Conservation (phyloP, 2,329 filamentous ascomycete genomes). For the Aureobasidium sp. region DNA sequence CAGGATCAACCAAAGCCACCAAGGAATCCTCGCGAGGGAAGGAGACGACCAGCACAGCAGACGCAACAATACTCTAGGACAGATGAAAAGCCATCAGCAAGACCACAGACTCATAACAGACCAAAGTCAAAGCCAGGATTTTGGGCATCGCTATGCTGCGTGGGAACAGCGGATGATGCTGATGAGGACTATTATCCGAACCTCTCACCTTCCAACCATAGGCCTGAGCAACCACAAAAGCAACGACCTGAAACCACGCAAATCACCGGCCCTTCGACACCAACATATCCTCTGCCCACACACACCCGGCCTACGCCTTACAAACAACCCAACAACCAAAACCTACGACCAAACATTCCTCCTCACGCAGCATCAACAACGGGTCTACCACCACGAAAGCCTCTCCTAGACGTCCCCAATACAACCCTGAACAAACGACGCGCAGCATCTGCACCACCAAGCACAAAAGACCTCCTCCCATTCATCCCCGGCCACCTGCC, state of each 20-base stretch:
- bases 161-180: conserved; percentile 30
- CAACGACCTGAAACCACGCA: conserved; percentile 10
- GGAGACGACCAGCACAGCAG: background rate
- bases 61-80: background rate
- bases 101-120: background rate
- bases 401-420: conserved; percentile 24
- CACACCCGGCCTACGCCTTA: conserved; percentile 16
- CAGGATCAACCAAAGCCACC: background rate
- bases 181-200: conserved; percentile 33
- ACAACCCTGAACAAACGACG: conserved; percentile 24
- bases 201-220: conserved; percentile 33
- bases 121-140: conserved; percentile 25
- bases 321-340: conserved; percentile 15
- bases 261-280: conserved; percentile 16
- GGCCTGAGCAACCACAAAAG: background rate
- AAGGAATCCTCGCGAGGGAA: background rate
- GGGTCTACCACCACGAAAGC: conserved; percentile 21
- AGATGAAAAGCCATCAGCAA: background rate
- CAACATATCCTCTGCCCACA: background rate
- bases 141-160: conserved; percentile 39
- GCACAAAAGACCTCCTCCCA: conserved; percentile 42
- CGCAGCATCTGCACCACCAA: conserved; percentile 4
- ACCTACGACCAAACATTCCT: background rate
- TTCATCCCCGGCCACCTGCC: conserved; percentile 64
- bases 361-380: conserved; percentile 18